phyloP scores from a whole-genome alignment of 2,329 filamentous ascomycete genomes.

The Cladosporium colombiae region DNA sequence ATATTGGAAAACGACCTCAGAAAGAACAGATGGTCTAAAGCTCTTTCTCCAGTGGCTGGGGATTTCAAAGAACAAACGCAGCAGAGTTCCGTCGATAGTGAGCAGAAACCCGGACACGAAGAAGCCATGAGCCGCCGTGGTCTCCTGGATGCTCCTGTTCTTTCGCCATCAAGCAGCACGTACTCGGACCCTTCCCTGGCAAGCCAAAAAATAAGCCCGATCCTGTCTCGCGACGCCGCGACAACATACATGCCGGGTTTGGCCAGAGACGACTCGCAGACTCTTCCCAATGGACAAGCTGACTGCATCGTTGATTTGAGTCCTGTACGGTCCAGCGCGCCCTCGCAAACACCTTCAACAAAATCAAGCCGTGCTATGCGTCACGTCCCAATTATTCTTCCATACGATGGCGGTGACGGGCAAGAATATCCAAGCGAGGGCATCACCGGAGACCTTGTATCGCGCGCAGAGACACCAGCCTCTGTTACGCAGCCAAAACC shows the following conservation, averaged over 20 bases:
- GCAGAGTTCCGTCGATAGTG: neutral
- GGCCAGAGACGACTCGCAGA: slow-evolving; percentile 9
- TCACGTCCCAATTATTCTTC: slow-evolving; percentile 26
- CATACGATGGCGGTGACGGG: slow-evolving; percentile 18
- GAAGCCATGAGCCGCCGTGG: neutral
- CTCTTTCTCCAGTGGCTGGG: neutral
- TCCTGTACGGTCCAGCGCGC: neutral
- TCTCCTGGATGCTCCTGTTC: neutral
- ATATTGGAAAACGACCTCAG: slow-evolving; percentile 65
- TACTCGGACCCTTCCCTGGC: neutral
- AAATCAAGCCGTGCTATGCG: slow-evolving; percentile 14
- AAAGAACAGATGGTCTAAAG: slow-evolving; percentile 11
- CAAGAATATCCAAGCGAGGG: slow-evolving; percentile 16
- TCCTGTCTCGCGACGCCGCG: neutral
- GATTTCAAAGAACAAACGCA: neutral
- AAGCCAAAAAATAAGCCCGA: neutral
- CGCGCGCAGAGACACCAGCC: neutral
- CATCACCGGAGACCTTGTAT: slow-evolving; percentile 8
- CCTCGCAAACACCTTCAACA: neutral
- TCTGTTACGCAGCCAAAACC: neutral
- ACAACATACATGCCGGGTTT: neutral
- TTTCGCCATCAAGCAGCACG: neutral
- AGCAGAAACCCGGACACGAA: neutral
- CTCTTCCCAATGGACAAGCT: slow-evolving; percentile 6
- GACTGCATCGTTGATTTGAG: neutral